Evolutionary conservation across 1,284 basidiomycete species (phyloP).

Genomic region (Coniferiporia weirii): DNA sequence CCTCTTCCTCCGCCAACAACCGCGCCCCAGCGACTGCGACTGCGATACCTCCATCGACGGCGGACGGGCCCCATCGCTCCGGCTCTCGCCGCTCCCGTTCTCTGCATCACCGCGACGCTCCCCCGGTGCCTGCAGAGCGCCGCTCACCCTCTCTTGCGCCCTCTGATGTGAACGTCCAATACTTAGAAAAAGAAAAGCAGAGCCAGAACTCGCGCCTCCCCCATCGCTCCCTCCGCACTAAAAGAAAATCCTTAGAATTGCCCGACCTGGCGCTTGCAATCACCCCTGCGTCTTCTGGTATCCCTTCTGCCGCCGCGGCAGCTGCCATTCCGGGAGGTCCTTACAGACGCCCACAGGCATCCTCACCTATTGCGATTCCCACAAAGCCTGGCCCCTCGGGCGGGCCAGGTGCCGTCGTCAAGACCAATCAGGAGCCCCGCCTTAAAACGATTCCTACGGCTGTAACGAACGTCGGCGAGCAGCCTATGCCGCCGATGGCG

Average conservation of each 20-base stretch:
- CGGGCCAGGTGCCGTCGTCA: conserved; percentile 28
- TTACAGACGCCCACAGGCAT: conserved; percentile 36
- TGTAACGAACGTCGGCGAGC: conserved; percentile 5
- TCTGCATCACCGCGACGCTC: conserved; percentile 1
- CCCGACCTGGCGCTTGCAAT: conserved; percentile 67
- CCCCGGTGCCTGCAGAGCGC: conserved; percentile 1
- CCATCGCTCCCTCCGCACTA: conserved; percentile 53
- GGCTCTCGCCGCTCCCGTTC: conserved; percentile 16
- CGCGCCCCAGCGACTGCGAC: conserved; percentile 7
- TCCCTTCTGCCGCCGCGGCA: conserved; percentile 36
- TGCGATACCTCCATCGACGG: not conserved
- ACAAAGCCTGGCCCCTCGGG: conserved; percentile 36
- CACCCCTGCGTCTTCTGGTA: conserved; percentile 39
- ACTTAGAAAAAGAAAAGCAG: not conserved
- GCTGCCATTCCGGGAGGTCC: conserved; percentile 5
- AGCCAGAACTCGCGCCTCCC: conserved; percentile 19
- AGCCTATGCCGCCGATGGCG: conserved; percentile 7
- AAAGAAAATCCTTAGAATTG: conserved; percentile 71
- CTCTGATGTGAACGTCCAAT: conserved; percentile 2
- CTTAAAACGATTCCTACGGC: conserved; percentile 20
- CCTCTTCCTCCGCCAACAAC: conserved; percentile 16
- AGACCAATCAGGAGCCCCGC: conserved; percentile 30
- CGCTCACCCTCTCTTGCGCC: conserved; percentile 10
- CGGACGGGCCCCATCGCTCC: conserved; percentile 8
- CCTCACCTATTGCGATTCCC: conserved; percentile 36